These are phyloP conservation scores for Cytospora leucostoma DNA, from an alignment of 2,329 filamentous ascomycete species.

Conservation along the genomic window DNA sequence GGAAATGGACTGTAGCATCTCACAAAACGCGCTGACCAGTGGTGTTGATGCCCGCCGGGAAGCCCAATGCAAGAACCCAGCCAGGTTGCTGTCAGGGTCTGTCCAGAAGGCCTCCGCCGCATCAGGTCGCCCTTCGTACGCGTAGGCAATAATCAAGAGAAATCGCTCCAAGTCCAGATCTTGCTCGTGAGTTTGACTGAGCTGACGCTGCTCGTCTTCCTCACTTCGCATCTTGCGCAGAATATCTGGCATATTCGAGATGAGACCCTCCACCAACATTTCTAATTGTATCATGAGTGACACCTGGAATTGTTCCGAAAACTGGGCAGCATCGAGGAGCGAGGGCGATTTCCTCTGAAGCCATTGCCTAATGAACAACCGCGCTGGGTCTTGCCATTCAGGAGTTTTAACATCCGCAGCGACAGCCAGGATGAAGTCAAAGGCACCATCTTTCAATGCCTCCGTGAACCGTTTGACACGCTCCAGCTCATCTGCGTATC, in stretches of 20 bases:
- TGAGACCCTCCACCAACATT: slow-evolving; percentile 85
- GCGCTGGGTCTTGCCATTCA: slow-evolving; percentile 86
- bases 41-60: slow-evolving; percentile 92
- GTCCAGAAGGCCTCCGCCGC: slow-evolving; percentile 88
- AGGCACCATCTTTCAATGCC: slow-evolving; percentile 81
- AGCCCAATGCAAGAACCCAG: slow-evolving; percentile 96
- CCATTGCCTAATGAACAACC: slow-evolving; percentile 78
- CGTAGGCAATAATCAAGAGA: slow-evolving; percentile 86
- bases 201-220: slow-evolving; percentile 82
- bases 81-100: slow-evolving; percentile 88
- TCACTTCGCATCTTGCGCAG: slow-evolving; percentile 82
- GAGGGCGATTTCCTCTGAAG: slow-evolving; percentile 77
- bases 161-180: slow-evolving; percentile 84
- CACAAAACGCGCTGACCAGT: slow-evolving; percentile 94
- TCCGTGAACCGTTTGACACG: slow-evolving; percentile 74
- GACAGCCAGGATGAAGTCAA: slow-evolving; percentile 87
- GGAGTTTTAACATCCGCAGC: slow-evolving; percentile 78
- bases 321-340: slow-evolving; percentile 63
- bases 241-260: slow-evolving; percentile 92
- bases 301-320: slow-evolving; percentile 71
- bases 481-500: slow-evolving; percentile 61
- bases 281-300: slow-evolving; percentile 81
- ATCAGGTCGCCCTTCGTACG: slow-evolving; percentile 83
- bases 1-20: slow-evolving; percentile 89
- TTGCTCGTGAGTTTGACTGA: slow-evolving; percentile 65